phyloP scores from a whole-genome alignment of 768 basidiomycete species.

The Hebeloma cylindrosporum region DNA sequence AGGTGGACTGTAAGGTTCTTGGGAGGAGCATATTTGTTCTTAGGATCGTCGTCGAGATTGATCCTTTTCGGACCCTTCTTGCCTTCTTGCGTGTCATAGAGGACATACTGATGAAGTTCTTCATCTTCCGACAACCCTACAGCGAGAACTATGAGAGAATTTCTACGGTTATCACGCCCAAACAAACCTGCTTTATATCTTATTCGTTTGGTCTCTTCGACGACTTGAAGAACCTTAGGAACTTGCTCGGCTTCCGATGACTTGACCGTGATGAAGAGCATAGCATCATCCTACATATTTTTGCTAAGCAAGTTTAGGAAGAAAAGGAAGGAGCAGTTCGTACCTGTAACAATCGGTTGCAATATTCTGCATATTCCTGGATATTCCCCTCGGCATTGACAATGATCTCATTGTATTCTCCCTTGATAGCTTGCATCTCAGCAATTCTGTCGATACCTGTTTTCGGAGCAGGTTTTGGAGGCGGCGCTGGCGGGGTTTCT shows the following conservation, averaged over 20 bases:
- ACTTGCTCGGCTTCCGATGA: constrained; percentile 64
- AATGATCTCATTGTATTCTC: constrained; percentile 74
- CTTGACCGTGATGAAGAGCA: constrained; percentile 76
- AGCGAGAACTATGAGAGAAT: constrained; percentile 2
- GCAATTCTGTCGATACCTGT: constrained; percentile 68
- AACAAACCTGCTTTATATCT: constrained; percentile 68
- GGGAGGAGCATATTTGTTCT: constrained; percentile 64
- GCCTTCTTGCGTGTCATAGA: constrained; percentile 54
- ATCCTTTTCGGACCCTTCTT: constrained; percentile 65
- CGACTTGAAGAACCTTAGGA: constrained; percentile 76
- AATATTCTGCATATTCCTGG: constrained; percentile 70
- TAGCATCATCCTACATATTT: constrained; percentile 62
- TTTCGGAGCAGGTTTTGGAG: constrained; percentile 63
- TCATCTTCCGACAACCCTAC: constrained; percentile 51
- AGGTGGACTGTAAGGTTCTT: constrained; percentile 69
- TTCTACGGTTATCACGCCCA: neutral
- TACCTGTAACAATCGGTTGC: constrained; percentile 62
- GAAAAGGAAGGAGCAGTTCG: constrained; percentile 11
- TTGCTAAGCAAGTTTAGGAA: neutral
- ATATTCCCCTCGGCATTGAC: constrained; percentile 64
- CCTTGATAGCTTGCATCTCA: constrained; percentile 65
- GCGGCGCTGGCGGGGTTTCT: constrained; percentile 41
- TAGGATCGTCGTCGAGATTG: constrained; percentile 62
- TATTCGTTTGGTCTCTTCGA: constrained; percentile 77
- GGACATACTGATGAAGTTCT: constrained; percentile 74